Evolutionary conservation across 805 yeast species (phyloP), one percentile per base, ranked within the genome.

Genomic region (Candida ipomoeae): DNA sequence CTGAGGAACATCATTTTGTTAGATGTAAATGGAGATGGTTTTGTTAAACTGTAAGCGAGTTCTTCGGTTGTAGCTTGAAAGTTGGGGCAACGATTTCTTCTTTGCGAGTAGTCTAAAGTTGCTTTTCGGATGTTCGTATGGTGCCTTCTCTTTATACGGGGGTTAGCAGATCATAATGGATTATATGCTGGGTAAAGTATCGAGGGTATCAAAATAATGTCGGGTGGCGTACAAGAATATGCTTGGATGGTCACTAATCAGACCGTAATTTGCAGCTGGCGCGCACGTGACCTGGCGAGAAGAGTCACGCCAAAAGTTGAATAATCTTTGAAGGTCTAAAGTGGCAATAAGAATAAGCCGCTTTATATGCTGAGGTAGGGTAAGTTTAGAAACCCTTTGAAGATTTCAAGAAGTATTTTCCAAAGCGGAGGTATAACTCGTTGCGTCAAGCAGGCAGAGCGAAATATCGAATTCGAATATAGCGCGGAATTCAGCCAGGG

Each of bases 1-100:
- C 49, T 46, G 23, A 56, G 58, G 26, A 55, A 55, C 36, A 46
- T 51, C 57, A 55, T 50, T 36, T 17, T 26, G 14, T 7, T 21
- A 35, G 23, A 8, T 29, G 3, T 33, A 14, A 33, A 15, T 33
- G 10, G 14, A 31, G 31, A 14, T 33, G 20, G 21, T 18, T n/a
- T 20, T 5, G 23, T 6, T 18, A 18, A 29, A 11, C 23, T 11
- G 10, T 26, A 4, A 13, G 31, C 17, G 18, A 15, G 14, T 23
- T 40, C 20, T 38, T 48, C 18, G 11, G 26, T 18, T 42, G 40
- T 42, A 21, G 37, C 36, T 13, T 13, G 17, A 17, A 14, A 6
- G 17, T 23, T 11, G 31, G 20, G 29, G 41, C 32, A 39, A 21
- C 41, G 17, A 39, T n/a, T 39, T 39, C 32, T 39, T 18, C 26